phyloP scores from a whole-genome alignment of 2,329 filamentous ascomycete species.

The Penicillium sp. region DNA sequence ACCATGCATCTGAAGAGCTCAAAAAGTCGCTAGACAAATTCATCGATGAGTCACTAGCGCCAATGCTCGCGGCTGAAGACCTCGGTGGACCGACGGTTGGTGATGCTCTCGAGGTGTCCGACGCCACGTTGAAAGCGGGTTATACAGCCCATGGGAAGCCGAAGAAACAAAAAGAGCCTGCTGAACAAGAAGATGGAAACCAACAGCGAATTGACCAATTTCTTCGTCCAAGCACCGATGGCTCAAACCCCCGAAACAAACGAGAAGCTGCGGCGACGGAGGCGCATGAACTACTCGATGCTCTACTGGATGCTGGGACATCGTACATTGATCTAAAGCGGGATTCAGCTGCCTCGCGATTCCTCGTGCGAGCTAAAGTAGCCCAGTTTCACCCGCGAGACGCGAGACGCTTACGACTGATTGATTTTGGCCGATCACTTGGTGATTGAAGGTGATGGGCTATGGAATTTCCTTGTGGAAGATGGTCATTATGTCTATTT shows the following conservation, averaged over 20 bases:
- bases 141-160: conserved; percentile 60
- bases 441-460: conserved; percentile 30
- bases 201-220: conserved; percentile 61
- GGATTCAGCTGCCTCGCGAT: conserved; percentile 60
- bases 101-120: conserved; percentile 69
- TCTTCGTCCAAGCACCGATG: conserved; percentile 46
- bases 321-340: conserved; percentile 56
- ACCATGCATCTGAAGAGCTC: conserved; percentile 65
- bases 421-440: conserved; percentile 58
- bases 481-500: conserved; percentile 26
- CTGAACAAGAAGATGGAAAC: conserved; percentile 40
- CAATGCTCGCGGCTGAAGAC: conserved; percentile 82
- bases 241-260: conserved; percentile 45
- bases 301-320: conserved; percentile 53
- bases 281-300: conserved; percentile 55
- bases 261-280: conserved; percentile 57
- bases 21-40: conserved; percentile 71
- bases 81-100: conserved; percentile 83
- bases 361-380: conserved; percentile 61
- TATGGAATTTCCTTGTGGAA: conserved; percentile 4
- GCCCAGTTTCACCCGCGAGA: conserved; percentile 63
- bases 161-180: conserved; percentile 44
- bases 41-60: conserved; percentile 71
- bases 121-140: conserved; percentile 60
- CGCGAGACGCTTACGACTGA: conserved; percentile 57